Percentiles rank a stretch among this genome's conserved stretches.
Evolutionary conservation across 306 rosid genomes (phyloP).

Genomic region (Cicer yamashitae): DNA sequence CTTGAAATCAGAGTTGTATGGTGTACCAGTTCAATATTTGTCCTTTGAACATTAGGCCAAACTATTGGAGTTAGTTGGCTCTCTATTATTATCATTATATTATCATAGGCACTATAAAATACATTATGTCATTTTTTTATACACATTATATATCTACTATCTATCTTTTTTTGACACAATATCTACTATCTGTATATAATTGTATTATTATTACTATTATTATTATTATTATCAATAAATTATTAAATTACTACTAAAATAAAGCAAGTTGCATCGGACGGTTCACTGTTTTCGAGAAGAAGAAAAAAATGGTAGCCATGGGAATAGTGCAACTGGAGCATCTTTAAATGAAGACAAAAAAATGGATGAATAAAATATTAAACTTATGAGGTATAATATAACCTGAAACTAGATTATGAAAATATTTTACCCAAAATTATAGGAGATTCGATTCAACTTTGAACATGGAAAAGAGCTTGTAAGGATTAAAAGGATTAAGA

Average conservation of each 20-base stretch:
- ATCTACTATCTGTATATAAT: no score
- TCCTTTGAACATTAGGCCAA: no score
- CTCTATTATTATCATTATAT: no score
- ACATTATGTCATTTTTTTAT: background rate
- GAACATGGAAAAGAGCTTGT: background rate
- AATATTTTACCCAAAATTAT: background rate
- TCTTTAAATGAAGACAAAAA: slow-evolving; percentile 1
- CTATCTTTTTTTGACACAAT: background rate
- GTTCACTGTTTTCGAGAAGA: background rate
- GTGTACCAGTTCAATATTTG: no score
- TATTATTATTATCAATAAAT: no score
- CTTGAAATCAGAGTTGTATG: background rate
- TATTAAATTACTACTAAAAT: background rate
- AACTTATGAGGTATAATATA: background rate
- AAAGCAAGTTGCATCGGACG: background rate
- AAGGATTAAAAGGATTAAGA: background rate
- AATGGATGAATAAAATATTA: background rate
- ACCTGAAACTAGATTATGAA: background rate
- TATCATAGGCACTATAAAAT: no score
- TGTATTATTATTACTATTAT: no score
- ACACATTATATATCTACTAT: background rate
- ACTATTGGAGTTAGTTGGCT: no score
- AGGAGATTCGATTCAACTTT: background rate
- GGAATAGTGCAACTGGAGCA: slow-evolving; percentile 1
- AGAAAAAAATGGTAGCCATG: background rate